Conservation (phyloP, 495 filamentous ascomycete species). For the Geoglossum glabrum region DNA sequence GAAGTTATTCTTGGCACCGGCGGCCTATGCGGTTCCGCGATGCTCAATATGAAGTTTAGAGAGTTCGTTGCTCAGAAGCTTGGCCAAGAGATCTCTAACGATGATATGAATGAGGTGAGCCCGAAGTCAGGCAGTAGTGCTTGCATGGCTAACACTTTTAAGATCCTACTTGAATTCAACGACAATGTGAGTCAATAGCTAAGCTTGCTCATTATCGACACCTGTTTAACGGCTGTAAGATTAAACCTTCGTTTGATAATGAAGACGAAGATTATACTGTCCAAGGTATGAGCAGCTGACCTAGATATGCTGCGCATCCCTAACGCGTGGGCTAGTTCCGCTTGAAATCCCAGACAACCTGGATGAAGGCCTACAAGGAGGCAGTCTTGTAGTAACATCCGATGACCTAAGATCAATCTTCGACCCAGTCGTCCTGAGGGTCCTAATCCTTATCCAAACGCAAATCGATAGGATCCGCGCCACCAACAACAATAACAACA, state of each 20-base stretch:
- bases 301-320: not conserved
- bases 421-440: not conserved
- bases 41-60: not conserved
- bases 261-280: not conserved
- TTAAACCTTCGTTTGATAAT: not conserved
- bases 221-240: too few species aligned
- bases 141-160: not conserved
- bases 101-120: not conserved
- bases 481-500: too few species aligned
- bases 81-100: not conserved
- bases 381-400: not conserved
- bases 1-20: not conserved
- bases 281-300: not conserved
- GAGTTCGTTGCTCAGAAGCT: not conserved
- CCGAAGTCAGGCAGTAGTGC: too few species aligned
- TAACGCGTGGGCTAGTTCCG: not conserved
- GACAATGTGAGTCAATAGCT: not conserved
- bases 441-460: not conserved
- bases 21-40: not conserved
- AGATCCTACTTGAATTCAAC: not conserved
- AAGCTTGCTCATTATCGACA: not conserved
- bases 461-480: not conserved
- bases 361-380: not conserved
- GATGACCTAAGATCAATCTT: not conserved
- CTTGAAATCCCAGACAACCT: not conserved